Conservation (phyloP, 495 filamentous ascomycete genomes). For the Neurospora discreta region DNA sequence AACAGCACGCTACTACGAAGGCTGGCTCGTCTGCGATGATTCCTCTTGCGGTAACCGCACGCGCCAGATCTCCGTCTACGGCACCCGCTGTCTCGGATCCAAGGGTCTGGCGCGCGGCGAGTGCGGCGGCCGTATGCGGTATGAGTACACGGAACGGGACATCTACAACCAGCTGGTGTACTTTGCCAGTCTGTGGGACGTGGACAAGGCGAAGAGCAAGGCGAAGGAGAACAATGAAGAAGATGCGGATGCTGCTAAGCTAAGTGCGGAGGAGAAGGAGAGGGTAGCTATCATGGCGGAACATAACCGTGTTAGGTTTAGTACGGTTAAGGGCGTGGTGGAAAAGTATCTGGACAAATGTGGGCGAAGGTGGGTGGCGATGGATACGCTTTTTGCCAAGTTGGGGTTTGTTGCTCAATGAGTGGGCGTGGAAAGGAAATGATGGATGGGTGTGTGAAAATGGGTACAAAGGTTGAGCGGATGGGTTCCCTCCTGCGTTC, state of each 20-base stretch:
- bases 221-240: constrained; percentile 20
- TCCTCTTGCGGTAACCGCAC: constrained; percentile 76
- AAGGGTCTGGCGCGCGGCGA: constrained; percentile 60
- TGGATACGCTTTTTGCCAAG: constrained; percentile 75
- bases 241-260: constrained; percentile 21
- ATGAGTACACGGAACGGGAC: constrained; percentile 76
- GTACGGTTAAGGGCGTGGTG: constrained; percentile 62
- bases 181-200: constrained; percentile 76
- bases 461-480: background rate
- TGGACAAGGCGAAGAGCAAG: constrained; percentile 61
- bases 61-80: constrained; percentile 83
- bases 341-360: constrained; percentile 85
- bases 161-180: constrained; percentile 93
- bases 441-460: background rate
- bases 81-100: constrained; percentile 78
- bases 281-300: constrained; percentile 59
- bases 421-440: background rate
- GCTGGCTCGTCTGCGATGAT: constrained; percentile 85
- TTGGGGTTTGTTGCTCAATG: constrained; percentile 33
- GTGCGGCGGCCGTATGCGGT: constrained; percentile 81
- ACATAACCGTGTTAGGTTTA: constrained; percentile 69
- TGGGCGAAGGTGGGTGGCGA: constrained; percentile 90
- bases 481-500: background rate
- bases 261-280: constrained; percentile 32
- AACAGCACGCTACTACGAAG: constrained; percentile 79